A percentile compares a stretch with the other conserved stretches of the same genome.
Conservation (phyloP, 2,329 filamentous ascomycete genomes). For the Aspergillus alliaceus region DNA sequence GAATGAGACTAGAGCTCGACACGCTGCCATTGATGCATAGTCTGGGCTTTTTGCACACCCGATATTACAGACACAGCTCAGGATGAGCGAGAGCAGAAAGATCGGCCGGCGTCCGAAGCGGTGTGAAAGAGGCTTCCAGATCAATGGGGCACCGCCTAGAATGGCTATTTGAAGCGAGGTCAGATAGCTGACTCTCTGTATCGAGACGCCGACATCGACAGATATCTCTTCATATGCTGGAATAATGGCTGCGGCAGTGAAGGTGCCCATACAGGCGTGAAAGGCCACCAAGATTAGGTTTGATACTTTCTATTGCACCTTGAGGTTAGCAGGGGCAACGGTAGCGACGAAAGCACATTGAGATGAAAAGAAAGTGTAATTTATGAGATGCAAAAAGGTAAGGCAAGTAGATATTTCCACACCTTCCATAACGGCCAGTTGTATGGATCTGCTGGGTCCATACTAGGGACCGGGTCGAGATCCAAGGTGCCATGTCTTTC, state of each 20-base stretch:
- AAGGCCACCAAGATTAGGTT: conserved; percentile 60
- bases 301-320: conserved; percentile 56
- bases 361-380: background rate
- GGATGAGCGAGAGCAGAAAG: conserved; percentile 54
- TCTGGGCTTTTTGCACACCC: conserved; percentile 53
- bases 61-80: conserved; percentile 54
- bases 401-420: conserved; percentile 50
- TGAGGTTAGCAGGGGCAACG: background rate
- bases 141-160: conserved; percentile 53
- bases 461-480: conserved; percentile 54
- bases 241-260: conserved; percentile 57
- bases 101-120: conserved; percentile 56
- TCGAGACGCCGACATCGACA: conserved; percentile 47
- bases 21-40: conserved; percentile 52
- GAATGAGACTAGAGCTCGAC: conserved; percentile 55
- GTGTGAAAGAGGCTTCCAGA: conserved; percentile 58
- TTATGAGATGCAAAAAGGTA: too few species aligned
- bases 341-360: background rate
- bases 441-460: conserved; percentile 55
- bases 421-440: conserved; percentile 59
- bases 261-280: conserved; percentile 60
- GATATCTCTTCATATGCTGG: conserved; percentile 57
- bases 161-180: conserved; percentile 56
- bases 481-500: conserved; percentile 56
- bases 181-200: conserved; percentile 54